Base-by-base conservation (phyloP, 768 basidiomycete species). In the Suillus plorans region DNA sequence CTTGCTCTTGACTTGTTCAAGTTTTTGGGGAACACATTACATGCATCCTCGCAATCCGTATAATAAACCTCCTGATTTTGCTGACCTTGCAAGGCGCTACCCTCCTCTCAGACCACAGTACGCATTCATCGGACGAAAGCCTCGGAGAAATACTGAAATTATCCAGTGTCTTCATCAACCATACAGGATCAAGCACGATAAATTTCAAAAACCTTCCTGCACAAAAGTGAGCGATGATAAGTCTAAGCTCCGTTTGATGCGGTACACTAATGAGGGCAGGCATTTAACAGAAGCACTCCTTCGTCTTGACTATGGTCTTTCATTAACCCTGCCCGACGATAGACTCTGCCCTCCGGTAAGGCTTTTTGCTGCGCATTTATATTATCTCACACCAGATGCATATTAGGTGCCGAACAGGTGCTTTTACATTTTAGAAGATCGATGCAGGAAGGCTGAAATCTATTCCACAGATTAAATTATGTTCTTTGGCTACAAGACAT, bases 341-440 rank as follows among this genome's bases (percentile, higher is more conserved):
- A 80, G 95, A 62, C 78, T 97, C 7, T 97, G 95, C 75, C 96
- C 96, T 39, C 91, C 95, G 0, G 95, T 97, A 71, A 64, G 87
- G 74, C 14, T 34, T 41, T 9, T 58, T 5, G 9, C 25, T 16
- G 16, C 25, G 28, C 5, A 6, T 25, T 18, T 42, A 5, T 42
- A 20, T 42, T 9, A 52, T 42, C 45, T 61, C 64, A 22, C 41
- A 16, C 3, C 39, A 41, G 14, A n/a, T 28, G 44, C 18, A 20
- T 47, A 9, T 62, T 63, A 92, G 91, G 84, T 92, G 9, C 89
- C 91, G 0, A 92, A 92, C 67, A 84, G 91, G 90, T 89, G n/a
- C 16, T 36, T 37, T 14, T 3, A 9, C 3, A 25, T 37, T 16
- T 28, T 22, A 16, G 18, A 28, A 13, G 61, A 50, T 53, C n/a